These are phyloP conservation scores for Aspergillus caelatus DNA, from an alignment of 2,329 filamentous ascomycete species.

Conservation along the genomic window DNA sequence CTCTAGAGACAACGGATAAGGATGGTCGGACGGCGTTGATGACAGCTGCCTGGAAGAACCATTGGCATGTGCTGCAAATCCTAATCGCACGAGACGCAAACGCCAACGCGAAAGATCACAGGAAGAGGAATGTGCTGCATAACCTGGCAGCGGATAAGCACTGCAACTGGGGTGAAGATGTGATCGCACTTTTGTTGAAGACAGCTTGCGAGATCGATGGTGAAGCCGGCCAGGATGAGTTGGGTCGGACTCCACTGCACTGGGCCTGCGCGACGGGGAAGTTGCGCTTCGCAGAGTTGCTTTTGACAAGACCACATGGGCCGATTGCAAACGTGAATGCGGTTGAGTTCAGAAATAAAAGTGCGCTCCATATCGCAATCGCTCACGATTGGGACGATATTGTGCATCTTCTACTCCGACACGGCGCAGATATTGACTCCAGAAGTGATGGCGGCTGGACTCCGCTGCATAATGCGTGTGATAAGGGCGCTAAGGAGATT, in stretches of 20 bases:
- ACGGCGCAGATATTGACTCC: conserved; percentile 51
- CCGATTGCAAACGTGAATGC: conserved; percentile 45
- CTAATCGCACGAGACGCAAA: conserved; percentile 41
- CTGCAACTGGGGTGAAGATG: conserved; percentile 52
- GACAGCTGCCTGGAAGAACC: conserved; percentile 49
- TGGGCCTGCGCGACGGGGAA: conserved; percentile 63
- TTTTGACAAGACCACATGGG: conserved; percentile 44
- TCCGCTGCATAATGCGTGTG: conserved; percentile 57
- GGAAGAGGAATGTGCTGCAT: conserved; percentile 40
- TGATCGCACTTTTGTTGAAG: conserved; percentile 45
- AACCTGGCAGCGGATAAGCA: conserved; percentile 50
- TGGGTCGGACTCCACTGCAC: conserved; percentile 57
- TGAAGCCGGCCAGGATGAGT: conserved; percentile 43
- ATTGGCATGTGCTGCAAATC: conserved; percentile 41
- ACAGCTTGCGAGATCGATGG: conserved; percentile 46
- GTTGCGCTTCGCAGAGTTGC: conserved; percentile 51
- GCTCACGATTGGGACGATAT: conserved; percentile 45
- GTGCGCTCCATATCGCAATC: conserved; percentile 54
- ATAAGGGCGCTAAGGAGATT: conserved; percentile 50
- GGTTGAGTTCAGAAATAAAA: conserved; percentile 46
- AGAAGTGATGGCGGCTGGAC: conserved; percentile 56
- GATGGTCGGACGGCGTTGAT: conserved; percentile 49
- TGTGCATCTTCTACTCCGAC: conserved; percentile 45
- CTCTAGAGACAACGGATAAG: conserved; percentile 44
- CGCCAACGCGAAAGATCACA: conserved; percentile 37